Percentiles rank a stretch among this genome's conserved stretches.
phyloP scores from a whole-genome alignment of 495 filamentous ascomycete genomes.

The Mytilinidion resinicola region DNA sequence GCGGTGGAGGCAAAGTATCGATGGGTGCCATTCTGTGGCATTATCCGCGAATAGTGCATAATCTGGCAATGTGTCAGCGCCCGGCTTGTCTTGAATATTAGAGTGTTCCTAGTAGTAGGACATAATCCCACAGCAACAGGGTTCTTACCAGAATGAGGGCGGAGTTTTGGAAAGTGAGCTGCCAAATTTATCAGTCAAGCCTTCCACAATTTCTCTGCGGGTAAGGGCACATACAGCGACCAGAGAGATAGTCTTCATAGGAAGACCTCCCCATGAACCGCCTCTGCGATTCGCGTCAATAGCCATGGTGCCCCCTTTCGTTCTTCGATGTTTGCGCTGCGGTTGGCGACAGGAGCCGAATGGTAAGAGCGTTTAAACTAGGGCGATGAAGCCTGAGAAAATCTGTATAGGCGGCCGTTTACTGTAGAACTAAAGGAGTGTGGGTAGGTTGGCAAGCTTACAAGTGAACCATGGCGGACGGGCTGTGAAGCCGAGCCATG shows the following conservation, averaged over 20 bases:
- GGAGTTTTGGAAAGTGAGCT: conserved; percentile 79
- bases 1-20: conserved; percentile 92
- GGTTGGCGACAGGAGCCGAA: background rate
- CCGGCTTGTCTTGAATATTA: background rate
- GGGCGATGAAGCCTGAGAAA: background rate
- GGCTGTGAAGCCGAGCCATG: background rate
- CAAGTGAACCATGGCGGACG: background rate
- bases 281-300: conserved; percentile 18
- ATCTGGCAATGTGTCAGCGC: conserved; percentile 46
- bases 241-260: conserved; percentile 72
- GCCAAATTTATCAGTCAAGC: conserved; percentile 2
- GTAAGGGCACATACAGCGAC: conserved; percentile 55
- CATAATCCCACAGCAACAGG: background rate
- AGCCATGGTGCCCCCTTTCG: conserved; percentile 17
- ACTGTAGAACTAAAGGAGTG: conserved; percentile 5
- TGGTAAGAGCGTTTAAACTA: background rate
- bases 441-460: background rate
- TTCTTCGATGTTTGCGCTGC: background rate
- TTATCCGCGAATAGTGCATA: conserved; percentile 87
- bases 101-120: background rate
- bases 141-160: conserved; percentile 62
- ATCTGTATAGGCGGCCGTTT: background rate
- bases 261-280: conserved; percentile 44
- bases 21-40: conserved; percentile 73
- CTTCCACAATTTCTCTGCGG: conserved; percentile 19